Evolutionary conservation across 2,329 filamentous ascomycete genomes (phyloP).

Genomic region (Endoconidiophora laricicola): DNA sequence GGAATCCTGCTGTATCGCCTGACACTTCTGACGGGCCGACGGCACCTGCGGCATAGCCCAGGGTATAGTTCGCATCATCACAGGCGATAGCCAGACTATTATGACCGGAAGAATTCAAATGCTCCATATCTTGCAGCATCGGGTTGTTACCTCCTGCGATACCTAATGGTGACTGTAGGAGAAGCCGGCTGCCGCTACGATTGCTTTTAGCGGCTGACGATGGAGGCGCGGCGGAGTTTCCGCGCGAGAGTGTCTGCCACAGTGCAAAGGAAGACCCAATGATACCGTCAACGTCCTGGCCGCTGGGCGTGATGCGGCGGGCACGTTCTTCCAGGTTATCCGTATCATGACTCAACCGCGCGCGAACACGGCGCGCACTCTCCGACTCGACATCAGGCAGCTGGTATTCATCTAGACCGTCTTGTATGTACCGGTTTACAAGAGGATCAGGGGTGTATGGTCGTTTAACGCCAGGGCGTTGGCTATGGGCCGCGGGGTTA

Average conservation of each 20-base stretch:
- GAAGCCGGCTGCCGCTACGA: constrained; percentile 19
- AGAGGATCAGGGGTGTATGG: background rate
- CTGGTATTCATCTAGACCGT: too few relatives aligned
- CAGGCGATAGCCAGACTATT: constrained; percentile 1
- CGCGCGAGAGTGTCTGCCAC: constrained; percentile 27
- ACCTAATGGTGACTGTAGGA: constrained; percentile 16
- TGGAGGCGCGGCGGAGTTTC: constrained; percentile 25
- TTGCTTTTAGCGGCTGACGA: constrained; percentile 23
- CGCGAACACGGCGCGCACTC: background rate
- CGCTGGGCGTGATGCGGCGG: constrained; percentile 24
- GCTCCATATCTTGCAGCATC: constrained; percentile 9
- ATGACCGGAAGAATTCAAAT: constrained; percentile 6
- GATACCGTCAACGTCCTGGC: constrained; percentile 48
- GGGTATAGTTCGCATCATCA: background rate
- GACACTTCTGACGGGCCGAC: background rate
- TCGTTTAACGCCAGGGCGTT: background rate
- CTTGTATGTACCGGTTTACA: background rate
- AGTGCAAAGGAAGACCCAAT: constrained; percentile 36
- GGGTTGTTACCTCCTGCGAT: background rate
- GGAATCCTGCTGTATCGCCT: background rate
- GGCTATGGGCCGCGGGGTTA: background rate
- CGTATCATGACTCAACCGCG: constrained; percentile 36
- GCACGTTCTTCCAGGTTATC: constrained; percentile 31
- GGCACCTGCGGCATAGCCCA: background rate
- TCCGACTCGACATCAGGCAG: background rate